Evolutionary conservation across 345 rosid genomes (phyloP), one percentile per base, ranked within the genome.

Genomic region (Bretschneidera sinensis): DNA sequence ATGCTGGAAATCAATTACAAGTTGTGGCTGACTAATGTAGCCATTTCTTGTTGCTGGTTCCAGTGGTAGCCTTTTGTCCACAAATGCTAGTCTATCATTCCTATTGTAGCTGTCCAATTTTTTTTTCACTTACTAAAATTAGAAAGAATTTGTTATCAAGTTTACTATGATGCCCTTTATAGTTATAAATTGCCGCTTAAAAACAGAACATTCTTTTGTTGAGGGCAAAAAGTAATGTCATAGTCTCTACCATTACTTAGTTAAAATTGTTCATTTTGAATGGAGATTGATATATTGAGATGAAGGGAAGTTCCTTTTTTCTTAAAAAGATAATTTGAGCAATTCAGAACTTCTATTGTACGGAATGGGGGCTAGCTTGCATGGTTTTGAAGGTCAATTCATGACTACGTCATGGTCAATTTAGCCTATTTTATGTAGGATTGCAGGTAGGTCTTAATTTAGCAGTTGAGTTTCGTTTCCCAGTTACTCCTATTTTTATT

Each of bases 1-100:
- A n/a, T 60, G n/a, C n/a, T 52, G 48, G 64, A 18, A 63, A n/a
- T 14, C 39, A 34, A 33, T 51, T 4, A 39, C 15, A 39, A 39
- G 45, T 11, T 39, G 45, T 11, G 4, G 15, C 16, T 14, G 10
- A 13, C 11, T 39, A 14, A 11, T 39, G 45, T 11, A 39, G 11
- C 45, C 16, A 14, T 1, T 7, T 39, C 2, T 14, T 39, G 1
- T 39, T 39, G 10, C 1, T 39, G 10, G 4, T 39, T 39, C 1
- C 11, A 39, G 15, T 39, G 1, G 4, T 7, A 39, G 1, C 1
- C 15, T 39, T 7, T 39, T 5, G 45, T 14, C 16, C 15, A 5
- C 45, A 39, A 39, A 5, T 39, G 45, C 10, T 14, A 39, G 1
- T 14, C 16, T 14, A 11, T 39, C 45, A 4, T 1, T 39, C 45